Conservation (phyloP, 192 early-diverging fungal genomes). For the Ambispora gerdemannii region DNA sequence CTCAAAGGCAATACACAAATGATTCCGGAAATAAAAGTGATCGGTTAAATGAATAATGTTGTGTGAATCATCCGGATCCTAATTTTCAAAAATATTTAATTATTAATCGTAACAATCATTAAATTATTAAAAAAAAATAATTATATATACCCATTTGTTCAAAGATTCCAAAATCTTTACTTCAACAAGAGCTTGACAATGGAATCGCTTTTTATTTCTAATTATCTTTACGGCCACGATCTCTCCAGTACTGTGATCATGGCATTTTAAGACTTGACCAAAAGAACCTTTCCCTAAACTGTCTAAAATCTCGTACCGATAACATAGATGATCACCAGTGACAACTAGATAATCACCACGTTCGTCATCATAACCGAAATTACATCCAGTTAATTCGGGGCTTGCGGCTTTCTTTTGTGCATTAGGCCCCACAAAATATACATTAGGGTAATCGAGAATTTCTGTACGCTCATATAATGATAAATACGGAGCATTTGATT, state of each 20-base stretch:
- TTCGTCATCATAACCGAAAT: slow-evolving; percentile 84
- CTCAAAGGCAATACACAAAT: slow-evolving; percentile 94
- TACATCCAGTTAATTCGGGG: slow-evolving; percentile 53
- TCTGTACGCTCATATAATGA: slow-evolving; percentile 86
- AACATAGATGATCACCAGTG: slow-evolving; percentile 85
- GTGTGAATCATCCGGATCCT: slow-evolving; percentile 79
- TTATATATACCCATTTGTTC: slow-evolving; percentile 68
- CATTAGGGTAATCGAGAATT: slow-evolving; percentile 73
- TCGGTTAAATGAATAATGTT: slow-evolving; percentile 87
- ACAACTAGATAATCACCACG: slow-evolving; percentile 90
- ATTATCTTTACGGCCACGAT: slow-evolving; percentile 93
- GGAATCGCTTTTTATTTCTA: slow-evolving; percentile 93
- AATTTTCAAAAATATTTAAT: slow-evolving; percentile 3
- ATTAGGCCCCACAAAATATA: slow-evolving; percentile 88
- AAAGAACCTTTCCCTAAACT: slow-evolving; percentile 88
- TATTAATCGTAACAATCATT: background rate
- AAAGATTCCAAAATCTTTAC: slow-evolving; percentile 89
- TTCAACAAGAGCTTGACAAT: slow-evolving; percentile 91
- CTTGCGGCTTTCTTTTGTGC: slow-evolving; percentile 57
- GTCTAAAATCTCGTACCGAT: slow-evolving; percentile 90
- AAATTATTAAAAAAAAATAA: too few species aligned
- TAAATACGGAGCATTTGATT: slow-evolving; percentile 68
- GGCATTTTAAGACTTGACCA: slow-evolving; percentile 91
- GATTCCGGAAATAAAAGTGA: slow-evolving; percentile 91
- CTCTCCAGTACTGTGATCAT: slow-evolving; percentile 87